Percentiles rank a stretch among this genome's conserved stretches.
These are phyloP conservation scores for Sclerotiophoma versabilis DNA, from an alignment of 2,329 filamentous ascomycete genomes.

Conservation along the genomic window DNA sequence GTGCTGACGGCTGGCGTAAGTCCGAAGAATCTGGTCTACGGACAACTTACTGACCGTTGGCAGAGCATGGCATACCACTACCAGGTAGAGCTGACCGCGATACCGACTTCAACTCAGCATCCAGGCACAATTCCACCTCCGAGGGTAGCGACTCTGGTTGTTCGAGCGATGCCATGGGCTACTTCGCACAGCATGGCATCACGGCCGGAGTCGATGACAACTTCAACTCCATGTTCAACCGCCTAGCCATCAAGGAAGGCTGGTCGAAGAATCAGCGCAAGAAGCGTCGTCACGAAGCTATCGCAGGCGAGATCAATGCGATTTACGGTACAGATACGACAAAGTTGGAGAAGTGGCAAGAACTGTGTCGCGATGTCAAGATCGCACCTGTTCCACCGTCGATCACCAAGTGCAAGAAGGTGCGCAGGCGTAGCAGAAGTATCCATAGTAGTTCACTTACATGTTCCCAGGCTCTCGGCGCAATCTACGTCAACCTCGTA, in stretches of 20 bases:
- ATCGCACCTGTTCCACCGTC: conserved; percentile 21
- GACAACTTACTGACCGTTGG: not conserved
- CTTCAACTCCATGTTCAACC: conserved; percentile 23
- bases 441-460: not conserved
- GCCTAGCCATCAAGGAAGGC: conserved; percentile 20
- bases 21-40: not conserved
- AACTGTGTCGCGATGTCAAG: conserved; percentile 27
- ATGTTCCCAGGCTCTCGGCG: conserved; percentile 20
- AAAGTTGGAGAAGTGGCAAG: conserved; percentile 31
- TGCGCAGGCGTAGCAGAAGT: not conserved
- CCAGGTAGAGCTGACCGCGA: not conserved
- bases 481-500: conserved; percentile 31
- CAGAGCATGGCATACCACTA: not conserved
- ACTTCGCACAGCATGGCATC: conserved; percentile 21
- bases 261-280: conserved; percentile 19
- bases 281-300: conserved; percentile 7
- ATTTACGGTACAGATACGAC: conserved; percentile 17
- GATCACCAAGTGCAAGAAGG: conserved; percentile 36
- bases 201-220: conserved; percentile 5
- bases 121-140: conserved; percentile 1
- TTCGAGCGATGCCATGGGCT: not conserved
- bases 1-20: not conserved
- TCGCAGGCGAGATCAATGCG: conserved; percentile 18
- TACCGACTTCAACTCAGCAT: not conserved
- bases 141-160: not conserved